phyloP scores from a whole-genome alignment of 345 rosid genomes.

The Corchorus capsularis region DNA sequence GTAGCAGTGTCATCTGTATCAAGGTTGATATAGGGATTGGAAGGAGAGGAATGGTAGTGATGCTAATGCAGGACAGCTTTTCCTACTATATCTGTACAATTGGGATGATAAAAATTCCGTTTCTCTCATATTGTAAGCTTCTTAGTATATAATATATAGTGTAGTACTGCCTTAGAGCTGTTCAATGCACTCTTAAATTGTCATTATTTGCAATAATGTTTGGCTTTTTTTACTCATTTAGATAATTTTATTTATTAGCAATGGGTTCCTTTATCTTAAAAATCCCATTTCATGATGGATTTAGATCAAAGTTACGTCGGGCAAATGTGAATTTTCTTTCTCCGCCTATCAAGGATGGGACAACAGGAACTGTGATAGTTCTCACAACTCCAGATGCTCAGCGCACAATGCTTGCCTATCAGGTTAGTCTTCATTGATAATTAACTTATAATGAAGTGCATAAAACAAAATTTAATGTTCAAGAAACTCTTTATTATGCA shows the following conservation, averaged over 20 bases:
- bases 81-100: neutral
- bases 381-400: conserved; percentile 97
- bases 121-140: neutral
- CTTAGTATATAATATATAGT: neutral
- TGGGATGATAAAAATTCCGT: neutral
- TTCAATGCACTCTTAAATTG: neutral
- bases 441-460: neutral
- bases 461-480: neutral
- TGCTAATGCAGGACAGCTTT: neutral
- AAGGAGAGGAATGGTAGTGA: neutral
- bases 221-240: neutral
- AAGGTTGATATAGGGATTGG: neutral
- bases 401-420: conserved; percentile 96
- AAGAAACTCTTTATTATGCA: neutral
- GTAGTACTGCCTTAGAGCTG: neutral
- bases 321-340: conserved; percentile 91
- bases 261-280: conserved; percentile 21
- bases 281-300: conserved; percentile 16
- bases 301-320: conserved; percentile 69
- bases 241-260: neutral
- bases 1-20: neutral
- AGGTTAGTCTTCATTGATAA: conserved; percentile 39
- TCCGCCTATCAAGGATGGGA: conserved; percentile 80
- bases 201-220: neutral
- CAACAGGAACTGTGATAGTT: conserved; percentile 97